Base-by-base conservation (phyloP, 805 yeast species). In the Debaryomyces maramus region DNA sequence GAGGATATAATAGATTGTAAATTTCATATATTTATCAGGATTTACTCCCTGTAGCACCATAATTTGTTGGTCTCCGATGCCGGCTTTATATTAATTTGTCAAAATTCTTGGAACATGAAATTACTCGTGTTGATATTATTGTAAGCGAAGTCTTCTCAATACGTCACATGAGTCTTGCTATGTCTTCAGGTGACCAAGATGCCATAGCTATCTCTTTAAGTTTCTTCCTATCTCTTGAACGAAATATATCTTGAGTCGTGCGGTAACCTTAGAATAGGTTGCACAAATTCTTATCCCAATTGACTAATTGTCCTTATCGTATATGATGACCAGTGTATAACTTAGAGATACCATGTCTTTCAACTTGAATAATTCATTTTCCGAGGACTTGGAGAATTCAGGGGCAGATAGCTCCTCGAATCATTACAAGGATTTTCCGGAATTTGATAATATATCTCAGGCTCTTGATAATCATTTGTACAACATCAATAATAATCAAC, bases 341-440 rank as follows among this genome's bases (percentile, higher is more conserved):
- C 13, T 24, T 24, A 10, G 13, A n/a, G 11, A 24, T n/a, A 33
- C 14, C 7, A 60, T 60, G 65, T 60, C 65, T 14, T 60, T 68
- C 48, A 58, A 61, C 44, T 4, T 22, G 23, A 33, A 11, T 6
- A 55, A 49, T 21, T 40, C 50, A 16, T 47, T 49, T 26, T 42
- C 44, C 4, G 53, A 50, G 13, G 70, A 65, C 39, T 50, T 65
- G 26, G 72, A 65, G 39, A 33, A 53, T 17, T 46, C 49, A 11
- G 24, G 24, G 7, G 28, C 49, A n/a, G 46, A 55, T 5, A 46
- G 42, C 29, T 29, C 36, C 18, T 56, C 65, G 3, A 40, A 39
- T 10, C 48, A 56, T 21, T 70, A 69, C 44, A 57, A 52, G 27
- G 75, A 70, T 44, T 64, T 55, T 41, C 74, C 74, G 9, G 70